Evolutionary conservation across 2,329 filamentous ascomycete species (phyloP), one percentile per base, ranked within the genome.

Genomic region (Diaporthe destruens): DNA sequence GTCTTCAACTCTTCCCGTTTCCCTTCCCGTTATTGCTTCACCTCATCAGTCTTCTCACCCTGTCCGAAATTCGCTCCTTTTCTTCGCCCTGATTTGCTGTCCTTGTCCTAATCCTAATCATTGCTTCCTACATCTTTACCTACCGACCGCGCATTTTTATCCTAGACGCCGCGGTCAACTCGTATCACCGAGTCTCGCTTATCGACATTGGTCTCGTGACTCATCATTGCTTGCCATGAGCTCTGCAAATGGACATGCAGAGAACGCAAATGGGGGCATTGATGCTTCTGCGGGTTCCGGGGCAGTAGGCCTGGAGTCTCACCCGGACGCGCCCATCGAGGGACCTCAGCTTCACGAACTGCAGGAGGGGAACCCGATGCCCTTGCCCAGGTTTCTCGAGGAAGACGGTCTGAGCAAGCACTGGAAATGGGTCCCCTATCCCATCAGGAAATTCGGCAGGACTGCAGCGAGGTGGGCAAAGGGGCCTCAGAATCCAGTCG

Each of bases 311-410:
- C 34, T 47, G 7, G 69, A 23, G 25, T 25, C 34, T 18, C 74
- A 85, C 74, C 78, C 80, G 69, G 78, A 78, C 56, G 78, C 76
- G 57, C 75, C 77, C 73, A 75, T 75, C 74, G 75, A 77, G 25
- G 77, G 78, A 69, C 78, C 78, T 57, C 80, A 78, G 25, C 82
- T 88, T 76, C 84, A 84, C 57, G 82, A 87, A 75, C 80, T 89
- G 76, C 85, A 85, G 74, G 83, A 82, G 69, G 81, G 84, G 75
- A 80, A 80, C 66, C 78, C 78, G 47, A 81, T 84, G 47, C 85
- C 87, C 9, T 88, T 87, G n/a, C 89, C 89, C 71, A 87, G 88
- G 72, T 91, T 91, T 78, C 80, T 91, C 74, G 88, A 90, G 78
- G 88, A 90, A 70, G 85, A 89, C 75, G 81, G 80, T 36, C 75